Percentiles rank a stretch among this genome's conserved stretches.
Evolutionary conservation across 2,329 filamentous ascomycete species (phyloP).

Genomic region (Camillea tinctor): DNA sequence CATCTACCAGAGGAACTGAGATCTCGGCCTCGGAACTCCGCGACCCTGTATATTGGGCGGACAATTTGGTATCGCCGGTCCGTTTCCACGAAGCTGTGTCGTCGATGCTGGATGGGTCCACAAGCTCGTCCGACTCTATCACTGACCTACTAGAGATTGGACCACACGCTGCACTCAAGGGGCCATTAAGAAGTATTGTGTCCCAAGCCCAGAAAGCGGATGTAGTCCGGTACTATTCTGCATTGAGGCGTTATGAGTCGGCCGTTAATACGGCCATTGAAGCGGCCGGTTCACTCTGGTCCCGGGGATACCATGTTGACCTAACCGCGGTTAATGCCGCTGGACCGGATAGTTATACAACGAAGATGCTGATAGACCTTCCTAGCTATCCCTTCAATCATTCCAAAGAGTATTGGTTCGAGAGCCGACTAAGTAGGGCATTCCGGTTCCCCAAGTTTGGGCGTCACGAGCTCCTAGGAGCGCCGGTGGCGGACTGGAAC

Average conservation of each 20-base stretch:
- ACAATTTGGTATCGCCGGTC: constrained; percentile 18
- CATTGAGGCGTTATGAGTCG: constrained; percentile 9
- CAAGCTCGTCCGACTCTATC: background rate
- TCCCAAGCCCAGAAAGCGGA: constrained; percentile 1
- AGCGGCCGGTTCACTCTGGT: constrained; percentile 14
- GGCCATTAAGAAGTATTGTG: constrained; percentile 14
- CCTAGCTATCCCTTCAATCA: constrained; percentile 29
- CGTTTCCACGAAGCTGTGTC: constrained; percentile 15
- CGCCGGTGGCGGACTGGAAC: constrained; percentile 20
- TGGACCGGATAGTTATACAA: background rate
- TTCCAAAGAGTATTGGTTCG: constrained; percentile 24
- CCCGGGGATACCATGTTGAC: constrained; percentile 11
- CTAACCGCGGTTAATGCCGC: constrained; percentile 4
- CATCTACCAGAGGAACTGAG: constrained; percentile 9
- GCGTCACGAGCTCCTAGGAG: constrained; percentile 27
- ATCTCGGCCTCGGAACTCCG: constrained; percentile 8
- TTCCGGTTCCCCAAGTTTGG: constrained; percentile 16
- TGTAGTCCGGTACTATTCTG: constrained; percentile 10
- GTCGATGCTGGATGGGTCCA: constrained; percentile 4
- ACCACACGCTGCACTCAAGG: constrained; percentile 35
- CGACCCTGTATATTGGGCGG: constrained; percentile 34
- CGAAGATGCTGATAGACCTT: constrained; percentile 18
- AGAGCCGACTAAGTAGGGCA: constrained; percentile 19
- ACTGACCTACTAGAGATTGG: constrained; percentile 22
- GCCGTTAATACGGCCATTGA: constrained; percentile 12